Evolutionary conservation across 768 basidiomycete genomes (phyloP).

Genomic region (Leccinum subtestaceum): DNA sequence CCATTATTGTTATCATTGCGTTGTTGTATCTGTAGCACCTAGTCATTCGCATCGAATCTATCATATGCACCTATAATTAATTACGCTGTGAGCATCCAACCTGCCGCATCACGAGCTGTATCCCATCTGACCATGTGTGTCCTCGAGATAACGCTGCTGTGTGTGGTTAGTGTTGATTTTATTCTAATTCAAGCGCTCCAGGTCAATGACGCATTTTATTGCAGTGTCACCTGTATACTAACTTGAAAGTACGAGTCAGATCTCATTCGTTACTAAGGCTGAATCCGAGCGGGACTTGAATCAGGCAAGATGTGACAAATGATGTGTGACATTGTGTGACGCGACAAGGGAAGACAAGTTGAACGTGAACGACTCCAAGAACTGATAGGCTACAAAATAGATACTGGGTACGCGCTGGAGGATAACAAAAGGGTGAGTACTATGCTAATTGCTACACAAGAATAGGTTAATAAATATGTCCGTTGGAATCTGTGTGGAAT

Average conservation of each 20-base stretch:
- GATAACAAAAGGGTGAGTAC: conserved; percentile 17
- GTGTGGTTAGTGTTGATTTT: background rate
- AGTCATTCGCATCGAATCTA: background rate
- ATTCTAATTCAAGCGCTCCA: background rate
- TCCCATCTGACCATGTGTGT: background rate
- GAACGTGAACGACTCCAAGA: background rate
- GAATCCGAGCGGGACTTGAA: background rate
- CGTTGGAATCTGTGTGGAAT: background rate
- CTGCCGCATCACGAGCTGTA: background rate
- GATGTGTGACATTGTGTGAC: background rate
- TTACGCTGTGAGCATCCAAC: background rate
- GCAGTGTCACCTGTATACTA: too few species aligned
- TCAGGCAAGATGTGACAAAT: background rate
- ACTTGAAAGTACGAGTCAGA: background rate
- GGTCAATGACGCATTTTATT: background rate
- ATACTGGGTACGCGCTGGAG: conserved; percentile 7
- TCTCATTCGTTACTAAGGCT: too few species aligned
- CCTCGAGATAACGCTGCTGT: background rate
- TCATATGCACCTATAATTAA: background rate
- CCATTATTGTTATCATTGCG: conserved; percentile 5
- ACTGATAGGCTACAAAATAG: conserved; percentile 22
- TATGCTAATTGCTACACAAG: conserved; percentile 29
- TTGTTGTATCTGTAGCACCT: conserved; percentile 15
- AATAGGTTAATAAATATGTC: conserved; percentile 27
- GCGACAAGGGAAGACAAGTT: background rate